Conservation (phyloP, 2,329 filamentous ascomycete genomes). For the Fusarium decemcellulare region DNA sequence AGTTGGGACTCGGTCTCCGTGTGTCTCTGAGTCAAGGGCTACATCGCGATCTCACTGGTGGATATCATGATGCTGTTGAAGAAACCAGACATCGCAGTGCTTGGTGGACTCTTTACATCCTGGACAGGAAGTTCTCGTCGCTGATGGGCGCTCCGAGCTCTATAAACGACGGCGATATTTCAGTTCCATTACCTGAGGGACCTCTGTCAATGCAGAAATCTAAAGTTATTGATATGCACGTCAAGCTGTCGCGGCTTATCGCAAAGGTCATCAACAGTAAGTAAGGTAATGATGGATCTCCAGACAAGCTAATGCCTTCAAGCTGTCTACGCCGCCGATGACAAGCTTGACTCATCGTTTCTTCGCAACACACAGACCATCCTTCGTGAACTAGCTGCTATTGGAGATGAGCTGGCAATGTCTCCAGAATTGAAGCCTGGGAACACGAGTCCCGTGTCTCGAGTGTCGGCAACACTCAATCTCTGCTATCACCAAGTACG, state of each 20-base stretch:
- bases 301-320: too few relatives aligned
- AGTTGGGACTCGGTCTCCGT: slow-evolving; percentile 15
- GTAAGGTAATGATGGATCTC: accelerated
- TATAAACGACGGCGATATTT: slow-evolving; percentile 21
- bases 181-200: not conserved
- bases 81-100: slow-evolving; percentile 1
- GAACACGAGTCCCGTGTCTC: slow-evolving; percentile 2
- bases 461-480: slow-evolving; percentile 18
- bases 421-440: slow-evolving; percentile 4
- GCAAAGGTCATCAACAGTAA: slow-evolving; percentile 20
- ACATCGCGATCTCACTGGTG: slow-evolving; percentile 10
- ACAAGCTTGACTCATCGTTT: slow-evolving; percentile 1
- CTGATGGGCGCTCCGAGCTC: slow-evolving; percentile 20
- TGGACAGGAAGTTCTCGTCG: slow-evolving; percentile 15
- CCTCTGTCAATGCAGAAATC: slow-evolving; percentile 9
- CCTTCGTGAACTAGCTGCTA: slow-evolving; percentile 4
- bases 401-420: slow-evolving; percentile 6
- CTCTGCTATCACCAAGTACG: slow-evolving; percentile 20
- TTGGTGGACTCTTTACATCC: slow-evolving; percentile 23
- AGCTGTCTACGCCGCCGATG: slow-evolving; percentile 18
- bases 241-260: slow-evolving; percentile 14
- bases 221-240: slow-evolving; percentile 4
- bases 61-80: not conserved
- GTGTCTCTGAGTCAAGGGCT: slow-evolving; percentile 17
- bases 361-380: slow-evolving; percentile 10